Evolutionary conservation across 305 asterid genomes (phyloP).

Genomic region (Fraxinus baroniana): DNA sequence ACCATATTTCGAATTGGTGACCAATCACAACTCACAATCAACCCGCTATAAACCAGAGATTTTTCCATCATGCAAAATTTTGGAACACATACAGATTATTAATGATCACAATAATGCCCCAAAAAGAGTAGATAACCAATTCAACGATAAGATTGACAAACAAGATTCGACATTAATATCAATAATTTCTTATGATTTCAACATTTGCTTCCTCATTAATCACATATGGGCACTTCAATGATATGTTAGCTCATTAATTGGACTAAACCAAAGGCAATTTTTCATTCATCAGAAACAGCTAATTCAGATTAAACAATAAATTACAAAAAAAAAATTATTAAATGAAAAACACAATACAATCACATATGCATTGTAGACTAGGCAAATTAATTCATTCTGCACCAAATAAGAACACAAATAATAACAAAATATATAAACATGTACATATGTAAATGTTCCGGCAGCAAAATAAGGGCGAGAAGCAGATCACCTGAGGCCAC

Average conservation of each 20-base stretch:
- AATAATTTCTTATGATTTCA: neutral
- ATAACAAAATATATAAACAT: neutral
- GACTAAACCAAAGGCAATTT: neutral
- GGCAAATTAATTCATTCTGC: neutral
- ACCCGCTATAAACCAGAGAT: neutral
- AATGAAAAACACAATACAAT: neutral
- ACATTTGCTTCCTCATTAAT: neutral
- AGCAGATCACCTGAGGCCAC: slow-evolving; percentile 71
- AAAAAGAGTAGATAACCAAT: slow-evolving; percentile 1
- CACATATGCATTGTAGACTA: neutral
- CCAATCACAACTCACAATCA: neutral
- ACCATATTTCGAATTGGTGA: neutral
- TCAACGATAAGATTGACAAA: neutral
- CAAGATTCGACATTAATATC: neutral
- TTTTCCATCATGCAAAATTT: neutral
- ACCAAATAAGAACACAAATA: neutral
- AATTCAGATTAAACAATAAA: slow-evolving; percentile 1
- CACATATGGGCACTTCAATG: neutral
- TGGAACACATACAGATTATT: neutral
- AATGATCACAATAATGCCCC: neutral
- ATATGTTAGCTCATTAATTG: neutral
- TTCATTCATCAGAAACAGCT: neutral
- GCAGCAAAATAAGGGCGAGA: slow-evolving; percentile 3
- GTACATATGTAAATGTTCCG: neutral
- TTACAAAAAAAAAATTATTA: slow-evolving; percentile 2